Evolutionary conservation across 805 yeast species (phyloP).

Genomic region (Candida tammaniensis): DNA sequence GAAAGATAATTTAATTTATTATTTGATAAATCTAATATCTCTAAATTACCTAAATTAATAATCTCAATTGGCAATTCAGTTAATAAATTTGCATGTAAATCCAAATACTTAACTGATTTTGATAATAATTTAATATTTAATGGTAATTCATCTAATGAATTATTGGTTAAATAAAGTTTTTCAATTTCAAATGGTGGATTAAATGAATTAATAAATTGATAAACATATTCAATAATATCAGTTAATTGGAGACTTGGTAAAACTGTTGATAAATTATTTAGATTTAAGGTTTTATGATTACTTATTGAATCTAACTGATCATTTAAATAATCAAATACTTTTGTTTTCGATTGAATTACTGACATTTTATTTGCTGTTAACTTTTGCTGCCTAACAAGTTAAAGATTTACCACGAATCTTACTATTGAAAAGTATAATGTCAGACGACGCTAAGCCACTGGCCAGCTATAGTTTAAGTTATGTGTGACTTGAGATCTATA

Average conservation of each 20-base stretch:
- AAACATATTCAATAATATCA: conserved; percentile 21
- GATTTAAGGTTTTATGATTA: conserved; percentile 18
- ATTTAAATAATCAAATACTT: conserved; percentile 15
- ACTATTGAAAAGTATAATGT: too few relatives aligned
- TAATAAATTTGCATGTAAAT: conserved; percentile 61
- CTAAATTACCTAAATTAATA: conserved; percentile 42
- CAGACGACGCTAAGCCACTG: too few relatives aligned
- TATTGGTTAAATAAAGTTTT: conserved; percentile 54
- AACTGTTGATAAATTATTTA: conserved; percentile 12
- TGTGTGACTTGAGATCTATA: too few relatives aligned
- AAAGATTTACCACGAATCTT: too few relatives aligned
- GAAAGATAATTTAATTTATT: conserved; percentile 55
- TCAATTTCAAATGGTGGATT: conserved; percentile 36
- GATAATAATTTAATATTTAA: conserved; percentile 41
- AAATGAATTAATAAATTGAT: conserved; percentile 20
- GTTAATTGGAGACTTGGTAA: conserved; percentile 11
- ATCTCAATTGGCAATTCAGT: conserved; percentile 47
- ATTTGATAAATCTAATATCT: conserved; percentile 62
- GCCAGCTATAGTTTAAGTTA: too few relatives aligned
- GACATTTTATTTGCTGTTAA: neutral
- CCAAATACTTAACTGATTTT: conserved; percentile 53
- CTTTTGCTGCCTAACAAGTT: too few relatives aligned
- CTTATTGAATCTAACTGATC: conserved; percentile 23
- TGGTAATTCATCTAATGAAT: conserved; percentile 49
- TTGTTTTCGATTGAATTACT: conserved; percentile 3